Conservation (phyloP, 257 asterid genomes). For the Solanum gandarillasii region DNA sequence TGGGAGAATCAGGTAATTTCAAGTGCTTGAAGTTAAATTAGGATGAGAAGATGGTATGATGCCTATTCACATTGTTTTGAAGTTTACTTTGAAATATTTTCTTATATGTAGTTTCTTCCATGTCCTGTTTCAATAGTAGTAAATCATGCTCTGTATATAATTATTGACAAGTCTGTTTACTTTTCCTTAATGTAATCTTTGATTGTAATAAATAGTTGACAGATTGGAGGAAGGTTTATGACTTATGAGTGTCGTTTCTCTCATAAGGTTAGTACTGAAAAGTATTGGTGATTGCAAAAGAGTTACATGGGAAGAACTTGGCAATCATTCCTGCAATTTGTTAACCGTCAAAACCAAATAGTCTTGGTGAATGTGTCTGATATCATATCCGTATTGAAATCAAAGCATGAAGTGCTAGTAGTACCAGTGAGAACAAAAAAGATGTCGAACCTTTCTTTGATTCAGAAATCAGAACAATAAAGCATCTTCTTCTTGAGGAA, state of each 20-base stretch:
- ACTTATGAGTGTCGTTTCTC: not conserved
- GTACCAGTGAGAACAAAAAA: not conserved
- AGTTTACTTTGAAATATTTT: not conserved
- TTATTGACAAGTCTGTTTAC: not conserved
- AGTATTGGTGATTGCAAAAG: not conserved
- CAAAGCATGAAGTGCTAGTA: not conserved
- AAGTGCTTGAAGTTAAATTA: not conserved
- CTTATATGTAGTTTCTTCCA: not conserved
- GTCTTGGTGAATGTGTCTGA: not conserved
- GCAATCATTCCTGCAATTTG: not conserved
- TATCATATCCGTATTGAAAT: not conserved
- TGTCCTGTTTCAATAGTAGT: not conserved
- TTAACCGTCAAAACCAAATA: not conserved
- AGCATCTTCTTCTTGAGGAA: not conserved
- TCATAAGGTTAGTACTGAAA: not conserved
- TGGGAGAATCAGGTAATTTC: conserved; percentile 87
- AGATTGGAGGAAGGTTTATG: not conserved
- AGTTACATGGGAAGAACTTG: not conserved
- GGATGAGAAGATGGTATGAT: not conserved
- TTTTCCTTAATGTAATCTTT: not conserved
- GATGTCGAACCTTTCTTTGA: not conserved
- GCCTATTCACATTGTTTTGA: not conserved
- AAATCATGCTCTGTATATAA: not conserved
- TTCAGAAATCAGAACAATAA: not conserved
- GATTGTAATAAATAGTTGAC: not conserved